Base-by-base conservation (phyloP, 306 rosid genomes). In the Casuarina equisetifolia region DNA sequence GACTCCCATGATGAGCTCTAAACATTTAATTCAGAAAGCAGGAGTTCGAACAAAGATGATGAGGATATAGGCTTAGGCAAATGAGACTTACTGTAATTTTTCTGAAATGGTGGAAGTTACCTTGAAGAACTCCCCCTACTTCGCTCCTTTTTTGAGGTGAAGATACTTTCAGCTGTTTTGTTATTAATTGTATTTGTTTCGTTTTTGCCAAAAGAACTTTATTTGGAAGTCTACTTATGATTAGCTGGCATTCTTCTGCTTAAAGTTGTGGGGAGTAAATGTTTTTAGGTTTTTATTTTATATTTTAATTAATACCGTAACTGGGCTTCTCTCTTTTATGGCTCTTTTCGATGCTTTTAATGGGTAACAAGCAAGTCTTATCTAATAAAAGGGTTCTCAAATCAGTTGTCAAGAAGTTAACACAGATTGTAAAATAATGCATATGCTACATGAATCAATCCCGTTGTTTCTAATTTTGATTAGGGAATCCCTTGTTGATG, bases 1-100 rank as follows among this genome's bases (percentile, higher is more conserved):
- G 97, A 94, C 0, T 88, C 97, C 8, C 98, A 96, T 6, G 97
- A 96, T 0, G 98, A 96, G 87, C 99, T 96, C 43, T 95, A 85
- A 84, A 85, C 3, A 10, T 76, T 66, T 74, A 19, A 40, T 78
- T 69, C 19, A 49, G 68, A 66, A 76, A 53, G 69, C 63, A 38
- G 78, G 74, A 74, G 51, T 59, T 42, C 74, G 81, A 73, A 57
- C 32, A 25, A 52, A 82, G 84, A 45, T 75, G 44, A 42, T 67
- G 90, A 79, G 84, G 67, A 74, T 59, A 44, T 79, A 20, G 82
- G 85, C 68, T 70, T 44, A 82, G 87, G 66, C 46, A 44, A 25
- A 61, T 40, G 84, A 79, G 87, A 72, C 78, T 62, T 76, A 64
- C 83, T 79, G 83, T 81, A 73, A 83, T 84, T 87, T 81, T 86